Conservation (phyloP, 1,284 basidiomycete species). For the Veloboletus limbatus region DNA sequence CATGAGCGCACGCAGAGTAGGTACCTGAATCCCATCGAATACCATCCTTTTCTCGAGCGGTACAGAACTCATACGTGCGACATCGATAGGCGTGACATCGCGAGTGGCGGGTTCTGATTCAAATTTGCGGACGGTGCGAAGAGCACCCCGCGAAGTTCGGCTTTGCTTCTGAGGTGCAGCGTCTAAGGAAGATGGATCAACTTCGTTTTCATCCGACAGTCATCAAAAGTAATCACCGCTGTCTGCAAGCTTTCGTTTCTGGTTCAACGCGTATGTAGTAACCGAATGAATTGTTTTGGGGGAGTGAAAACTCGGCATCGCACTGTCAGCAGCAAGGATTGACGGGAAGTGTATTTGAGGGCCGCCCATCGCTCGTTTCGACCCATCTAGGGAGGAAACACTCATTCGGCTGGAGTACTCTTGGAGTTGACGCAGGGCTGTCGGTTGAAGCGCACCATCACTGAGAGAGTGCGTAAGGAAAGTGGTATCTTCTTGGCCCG, state of each 20-base stretch:
- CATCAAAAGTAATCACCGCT: slow-evolving; percentile 12
- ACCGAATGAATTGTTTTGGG: neutral
- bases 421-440: slow-evolving; percentile 16
- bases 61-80: slow-evolving; percentile 20
- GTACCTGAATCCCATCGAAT: slow-evolving; percentile 31
- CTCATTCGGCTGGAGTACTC: slow-evolving; percentile 17
- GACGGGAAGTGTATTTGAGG: neutral
- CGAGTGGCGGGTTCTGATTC: slow-evolving; percentile 30
- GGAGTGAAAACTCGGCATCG: neutral
- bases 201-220: neutral
- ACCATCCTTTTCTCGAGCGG: slow-evolving; percentile 18
- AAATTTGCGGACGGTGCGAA: slow-evolving; percentile 15
- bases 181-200: slow-evolving; percentile 16
- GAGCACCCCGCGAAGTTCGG: slow-evolving; percentile 10
- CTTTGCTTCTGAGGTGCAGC: slow-evolving; percentile 19
- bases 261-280: neutral
- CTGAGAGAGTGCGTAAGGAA: slow-evolving; percentile 9
- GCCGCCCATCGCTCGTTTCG: slow-evolving; percentile 1
- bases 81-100: slow-evolving; percentile 16
- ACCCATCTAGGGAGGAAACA: neutral
- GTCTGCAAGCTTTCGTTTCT: slow-evolving; percentile 14
- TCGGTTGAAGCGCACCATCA: slow-evolving; percentile 10
- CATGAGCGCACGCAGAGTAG: slow-evolving; percentile 17
- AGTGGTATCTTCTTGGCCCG: slow-evolving; percentile 9
- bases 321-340: neutral